Conservation (phyloP, 2,329 filamentous ascomycete species). For the Nemania abortiva region DNA sequence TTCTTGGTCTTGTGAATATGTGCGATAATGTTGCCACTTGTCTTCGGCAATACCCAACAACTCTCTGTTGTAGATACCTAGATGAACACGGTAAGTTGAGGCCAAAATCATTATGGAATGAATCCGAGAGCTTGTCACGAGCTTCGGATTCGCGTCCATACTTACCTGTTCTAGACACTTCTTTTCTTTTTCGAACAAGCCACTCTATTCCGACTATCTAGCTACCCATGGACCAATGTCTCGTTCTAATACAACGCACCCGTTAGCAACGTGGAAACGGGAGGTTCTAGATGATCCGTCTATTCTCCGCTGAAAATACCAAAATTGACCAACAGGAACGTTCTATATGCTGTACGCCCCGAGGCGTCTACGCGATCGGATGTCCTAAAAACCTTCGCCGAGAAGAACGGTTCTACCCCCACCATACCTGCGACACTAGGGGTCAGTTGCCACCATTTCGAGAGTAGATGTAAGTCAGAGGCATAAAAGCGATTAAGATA, state of each 20-base stretch:
- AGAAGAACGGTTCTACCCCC: slow-evolving; percentile 77
- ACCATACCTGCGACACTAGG: slow-evolving; percentile 67
- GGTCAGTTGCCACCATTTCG: slow-evolving; percentile 19
- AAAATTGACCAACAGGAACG: background rate
- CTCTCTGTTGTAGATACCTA: background rate
- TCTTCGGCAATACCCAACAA: background rate
- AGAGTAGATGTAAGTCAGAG: background rate
- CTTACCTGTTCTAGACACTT: background rate
- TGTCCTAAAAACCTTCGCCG: slow-evolving; percentile 69
- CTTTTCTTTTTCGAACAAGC: background rate
- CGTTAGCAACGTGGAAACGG: background rate
- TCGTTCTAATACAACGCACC: slow-evolving; percentile 8
- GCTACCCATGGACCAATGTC: slow-evolving; percentile 3
- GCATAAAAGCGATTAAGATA: background rate
- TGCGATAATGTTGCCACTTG: background rate
- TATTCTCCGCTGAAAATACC: background rate
- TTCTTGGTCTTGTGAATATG: background rate
- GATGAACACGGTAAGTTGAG: background rate
- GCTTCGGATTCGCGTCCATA: background rate
- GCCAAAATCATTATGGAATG: background rate
- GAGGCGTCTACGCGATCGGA: slow-evolving; percentile 1
- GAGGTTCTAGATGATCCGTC: background rate
- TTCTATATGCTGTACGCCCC: background rate
- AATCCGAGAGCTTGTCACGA: background rate
- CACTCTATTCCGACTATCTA: background rate